Percentiles rank a stretch among this genome's conserved stretches.
phyloP scores from a whole-genome alignment of 129 eudicot species.

The Chrysanthemum makinoi region DNA sequence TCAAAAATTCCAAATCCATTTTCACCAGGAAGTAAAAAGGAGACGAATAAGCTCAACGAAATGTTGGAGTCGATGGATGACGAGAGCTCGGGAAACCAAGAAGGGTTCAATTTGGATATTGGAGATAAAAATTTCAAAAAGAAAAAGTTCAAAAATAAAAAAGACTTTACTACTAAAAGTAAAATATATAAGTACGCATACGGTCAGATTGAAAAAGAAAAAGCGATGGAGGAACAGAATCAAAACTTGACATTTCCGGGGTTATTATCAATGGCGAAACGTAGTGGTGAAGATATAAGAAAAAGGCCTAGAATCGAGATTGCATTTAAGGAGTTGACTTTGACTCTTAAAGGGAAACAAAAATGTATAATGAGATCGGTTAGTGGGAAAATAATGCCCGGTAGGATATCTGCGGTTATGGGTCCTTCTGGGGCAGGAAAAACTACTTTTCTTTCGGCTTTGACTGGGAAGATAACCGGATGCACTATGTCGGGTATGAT shows the following conservation, averaged over 20 bases:
- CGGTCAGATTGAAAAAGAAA: constrained; percentile 87
- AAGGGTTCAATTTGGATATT: constrained; percentile 48
- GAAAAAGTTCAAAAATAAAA: constrained; percentile 46
- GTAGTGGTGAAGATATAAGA: constrained; percentile 42
- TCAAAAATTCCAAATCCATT: constrained; percentile 17
- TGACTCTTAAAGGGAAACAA: constrained; percentile 56
- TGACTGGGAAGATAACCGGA: constrained; percentile 59
- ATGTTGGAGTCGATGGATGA: constrained; percentile 56
- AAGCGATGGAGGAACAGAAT: constrained; percentile 61
- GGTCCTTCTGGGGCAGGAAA: constrained; percentile 93
- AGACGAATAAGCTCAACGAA: constrained; percentile 48
- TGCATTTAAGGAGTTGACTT: constrained; percentile 67
- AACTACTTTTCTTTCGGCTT: constrained; percentile 76
- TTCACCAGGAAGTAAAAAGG: constrained; percentile 37
- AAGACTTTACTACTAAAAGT: constrained; percentile 60
- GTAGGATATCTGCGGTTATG: constrained; percentile 83
- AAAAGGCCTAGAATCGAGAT: constrained; percentile 62
- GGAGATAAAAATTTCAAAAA: constrained; percentile 56
- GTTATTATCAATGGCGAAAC: constrained; percentile 70
- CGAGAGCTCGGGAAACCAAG: constrained; percentile 37
- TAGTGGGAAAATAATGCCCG: constrained; percentile 67
- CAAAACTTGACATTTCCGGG: constrained; percentile 78
- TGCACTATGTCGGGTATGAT: constrained; percentile 57
- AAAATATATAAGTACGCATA: constrained; percentile 84
- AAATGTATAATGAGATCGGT: constrained; percentile 68